These are phyloP conservation scores for Aureoboletus auriporus DNA, from an alignment of 768 basidiomycete species.

Conservation along the genomic window DNA sequence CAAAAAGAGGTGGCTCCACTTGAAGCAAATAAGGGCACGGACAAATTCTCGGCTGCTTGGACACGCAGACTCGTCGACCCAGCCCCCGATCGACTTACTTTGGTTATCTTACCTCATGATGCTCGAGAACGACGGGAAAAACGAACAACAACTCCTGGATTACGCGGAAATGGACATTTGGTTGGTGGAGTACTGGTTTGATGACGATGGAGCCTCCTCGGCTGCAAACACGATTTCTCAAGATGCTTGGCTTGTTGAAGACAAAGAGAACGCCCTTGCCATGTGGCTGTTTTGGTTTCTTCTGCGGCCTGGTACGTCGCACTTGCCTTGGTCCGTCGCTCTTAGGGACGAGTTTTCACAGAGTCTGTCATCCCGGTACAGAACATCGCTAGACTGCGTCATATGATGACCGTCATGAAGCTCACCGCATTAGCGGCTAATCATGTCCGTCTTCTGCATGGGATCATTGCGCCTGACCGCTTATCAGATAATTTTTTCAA, in stretches of 20 bases:
- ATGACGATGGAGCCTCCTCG: conserved; percentile 51
- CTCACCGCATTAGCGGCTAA: conserved; percentile 67
- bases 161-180: conserved; percentile 61
- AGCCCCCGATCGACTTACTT: conserved; percentile 40
- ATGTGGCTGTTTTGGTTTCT: conserved; percentile 84
- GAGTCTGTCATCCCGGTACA: conserved; percentile 40
- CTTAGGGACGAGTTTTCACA: conserved; percentile 22
- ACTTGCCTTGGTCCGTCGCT: not conserved
- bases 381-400: conserved; percentile 38
- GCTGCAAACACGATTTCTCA: conserved; percentile 38
- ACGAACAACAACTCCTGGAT: conserved; percentile 64
- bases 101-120: conserved; percentile 74
- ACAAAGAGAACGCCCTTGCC: conserved; percentile 51
- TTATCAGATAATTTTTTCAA: conserved; percentile 27
- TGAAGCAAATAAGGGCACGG: conserved; percentile 54
- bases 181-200: conserved; percentile 67
- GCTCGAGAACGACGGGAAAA: conserved; percentile 77
- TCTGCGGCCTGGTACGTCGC: conserved; percentile 51
- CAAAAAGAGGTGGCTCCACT: conserved; percentile 49
- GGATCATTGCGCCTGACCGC: conserved; percentile 1
- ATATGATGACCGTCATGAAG: conserved; percentile 51
- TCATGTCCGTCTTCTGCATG: conserved; percentile 36
- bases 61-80: conserved; percentile 8
- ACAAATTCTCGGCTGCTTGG: conserved; percentile 16
- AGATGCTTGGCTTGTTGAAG: conserved; percentile 55